Conservation (phyloP, 441 rosid species). For the Populus hybrid region DNA sequence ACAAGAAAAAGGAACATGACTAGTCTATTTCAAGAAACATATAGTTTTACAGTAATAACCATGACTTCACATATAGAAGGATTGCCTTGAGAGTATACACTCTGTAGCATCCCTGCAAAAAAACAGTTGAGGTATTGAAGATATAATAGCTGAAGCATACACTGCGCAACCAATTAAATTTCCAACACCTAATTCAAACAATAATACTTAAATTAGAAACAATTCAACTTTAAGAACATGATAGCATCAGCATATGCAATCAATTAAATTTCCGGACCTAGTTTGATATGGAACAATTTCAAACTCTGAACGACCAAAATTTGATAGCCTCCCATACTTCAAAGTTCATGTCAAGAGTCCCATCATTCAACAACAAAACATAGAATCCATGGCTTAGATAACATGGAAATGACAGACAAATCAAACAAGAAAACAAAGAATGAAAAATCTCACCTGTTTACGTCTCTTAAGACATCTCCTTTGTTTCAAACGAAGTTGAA, state of each 20-base stretch:
- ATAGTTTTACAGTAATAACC: neutral
- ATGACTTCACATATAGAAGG: neutral
- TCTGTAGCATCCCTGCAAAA: neutral
- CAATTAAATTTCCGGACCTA: neutral
- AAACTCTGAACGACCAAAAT: neutral
- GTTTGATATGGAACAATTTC: slow-evolving; percentile 2
- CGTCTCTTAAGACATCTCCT: slow-evolving; percentile 56
- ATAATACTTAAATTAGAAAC: neutral
- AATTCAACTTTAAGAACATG: neutral
- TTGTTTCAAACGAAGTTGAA: slow-evolving; percentile 77
- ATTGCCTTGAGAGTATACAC: neutral
- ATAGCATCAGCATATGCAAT: neutral
- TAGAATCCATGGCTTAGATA: neutral
- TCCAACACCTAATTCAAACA: neutral
- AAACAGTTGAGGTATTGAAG: neutral
- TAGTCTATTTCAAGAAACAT: neutral
- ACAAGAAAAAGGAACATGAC: slow-evolving; percentile 9
- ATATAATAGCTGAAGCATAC: neutral
- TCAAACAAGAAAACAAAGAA: slow-evolving; percentile 22
- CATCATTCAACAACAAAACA: neutral
- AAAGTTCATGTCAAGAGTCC: neutral
- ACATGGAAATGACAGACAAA: slow-evolving; percentile 10
- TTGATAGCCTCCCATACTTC: neutral
- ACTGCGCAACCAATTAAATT: neutral
- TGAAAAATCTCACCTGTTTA: slow-evolving; percentile 53